Conservation (phyloP, 2,329 filamentous ascomycete species). For the Cytospora leucostoma region DNA sequence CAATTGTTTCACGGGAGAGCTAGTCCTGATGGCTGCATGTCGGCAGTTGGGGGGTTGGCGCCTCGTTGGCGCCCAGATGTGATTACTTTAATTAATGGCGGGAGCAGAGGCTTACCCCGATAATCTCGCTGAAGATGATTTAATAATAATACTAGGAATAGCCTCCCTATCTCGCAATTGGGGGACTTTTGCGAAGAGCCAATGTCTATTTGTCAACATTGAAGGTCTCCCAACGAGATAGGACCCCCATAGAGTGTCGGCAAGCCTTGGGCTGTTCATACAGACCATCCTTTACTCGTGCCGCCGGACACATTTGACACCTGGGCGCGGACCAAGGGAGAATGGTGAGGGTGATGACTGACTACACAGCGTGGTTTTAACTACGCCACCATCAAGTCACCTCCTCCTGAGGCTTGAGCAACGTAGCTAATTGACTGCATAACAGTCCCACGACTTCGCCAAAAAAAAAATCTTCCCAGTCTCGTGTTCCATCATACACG, state of each 20-base stretch:
- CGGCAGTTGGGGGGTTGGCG: not conserved
- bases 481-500: not conserved
- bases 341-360: not conserved
- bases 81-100: not conserved
- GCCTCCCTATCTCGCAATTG: too few relatives aligned
- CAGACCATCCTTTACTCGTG: too few relatives aligned
- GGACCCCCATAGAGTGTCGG: too few relatives aligned
- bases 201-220: too few relatives aligned
- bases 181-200: too few relatives aligned
- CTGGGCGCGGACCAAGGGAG: not conserved
- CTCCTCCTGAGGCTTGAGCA: not conserved
- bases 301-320: too few relatives aligned
- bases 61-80: not conserved
- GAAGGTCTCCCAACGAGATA: too few relatives aligned
- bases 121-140: too few relatives aligned
- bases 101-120: not conserved
- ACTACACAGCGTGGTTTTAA: not conserved
- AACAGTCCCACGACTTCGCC: not conserved
- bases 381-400: not conserved
- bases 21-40: slow-evolving; percentile 1
- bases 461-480: not conserved
- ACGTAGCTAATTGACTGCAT: not conserved
- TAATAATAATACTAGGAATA: too few relatives aligned
- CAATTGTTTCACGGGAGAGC: not conserved
- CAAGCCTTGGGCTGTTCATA: too few relatives aligned